These are phyloP conservation scores for Solanum arcanum DNA, from an alignment of 257 asterid genomes.

Conservation along the genomic window DNA sequence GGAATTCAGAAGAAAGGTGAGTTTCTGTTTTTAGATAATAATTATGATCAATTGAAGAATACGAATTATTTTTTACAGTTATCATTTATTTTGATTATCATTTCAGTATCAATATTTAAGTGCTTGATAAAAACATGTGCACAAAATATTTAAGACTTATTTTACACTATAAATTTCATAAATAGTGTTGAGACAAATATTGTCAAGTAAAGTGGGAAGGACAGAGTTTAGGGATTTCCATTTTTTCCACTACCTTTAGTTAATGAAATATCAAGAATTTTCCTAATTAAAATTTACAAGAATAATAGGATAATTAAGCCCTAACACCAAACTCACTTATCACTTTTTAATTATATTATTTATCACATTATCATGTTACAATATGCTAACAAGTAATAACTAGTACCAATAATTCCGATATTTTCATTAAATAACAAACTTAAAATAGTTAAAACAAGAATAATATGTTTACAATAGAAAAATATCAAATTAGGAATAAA, in stretches of 20 bases:
- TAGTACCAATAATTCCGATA: not conserved
- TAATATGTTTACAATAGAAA: not conserved
- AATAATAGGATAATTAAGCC: not conserved
- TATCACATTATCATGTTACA: not conserved
- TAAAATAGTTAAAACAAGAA: not conserved
- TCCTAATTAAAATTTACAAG: not conserved
- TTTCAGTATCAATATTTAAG: no score
- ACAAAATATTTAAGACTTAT: no score
- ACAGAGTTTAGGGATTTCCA: not conserved
- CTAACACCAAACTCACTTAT: not conserved
- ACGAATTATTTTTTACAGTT: no score
- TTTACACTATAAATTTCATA: not conserved
- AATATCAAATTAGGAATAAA: not conserved
- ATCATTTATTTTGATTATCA: no score
- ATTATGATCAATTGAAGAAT: no score
- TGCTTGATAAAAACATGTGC: no score
- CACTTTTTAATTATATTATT: not conserved
- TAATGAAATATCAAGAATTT: not conserved
- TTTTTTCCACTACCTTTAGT: not conserved
- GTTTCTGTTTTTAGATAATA: no score
- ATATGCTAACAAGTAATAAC: not conserved
- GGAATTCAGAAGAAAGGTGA: fast-evolving
- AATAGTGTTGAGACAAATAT: not conserved
- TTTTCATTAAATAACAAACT: not conserved
- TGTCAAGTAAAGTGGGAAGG: not conserved